Evolutionary conservation across 208 protist genomes (phyloP), one percentile per base, ranked within the genome.

Genomic region (Phytomonas sp.): DNA sequence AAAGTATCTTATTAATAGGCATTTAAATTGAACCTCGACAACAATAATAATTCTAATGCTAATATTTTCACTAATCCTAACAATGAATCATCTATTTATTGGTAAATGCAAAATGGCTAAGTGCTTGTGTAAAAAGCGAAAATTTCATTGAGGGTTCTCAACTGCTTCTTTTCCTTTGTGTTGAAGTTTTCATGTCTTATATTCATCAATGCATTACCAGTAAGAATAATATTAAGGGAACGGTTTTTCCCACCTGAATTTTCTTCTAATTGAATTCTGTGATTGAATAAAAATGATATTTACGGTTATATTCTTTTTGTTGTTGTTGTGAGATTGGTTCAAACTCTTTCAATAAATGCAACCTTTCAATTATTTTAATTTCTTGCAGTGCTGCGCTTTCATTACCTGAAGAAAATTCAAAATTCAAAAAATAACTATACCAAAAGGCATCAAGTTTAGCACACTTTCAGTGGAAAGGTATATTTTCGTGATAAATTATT

Each of bases 401-500:
- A 23, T 56, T 17, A 17, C 46, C 5, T 6, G 20, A 56, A 56
- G 20, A 8, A 56, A 56, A 56, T 56, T 26, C 46, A 56, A 26
- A 6, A 51, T 15, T 20, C n/a, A n/a, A 56, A 7, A 11, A 56
- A 7, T 7, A 56, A 4, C 46, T 26, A 56, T 2, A 46, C 2
- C 17, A 7, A 56, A 56, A 56, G 23, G 46, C 6, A 56, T 26
- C 46, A 56, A 56, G 23, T 7, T 26, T 56, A 56, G 20, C 17
- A 56, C 17, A 26, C 20, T 11, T 56, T 56, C 11, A 56, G 46
- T 20, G 46, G 9, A 56, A 56, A 26, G 20, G 46, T 15, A 33
- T 31, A n/a, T 74, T 67, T 8, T 67, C 34, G n/a, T 61, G 34
- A 60, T 17, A 51, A 5, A 46, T 30, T 59, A 56, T 64, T 46